Conservation (phyloP, 75 land plant genomes). For the Isoetes taiwanensis region DNA sequence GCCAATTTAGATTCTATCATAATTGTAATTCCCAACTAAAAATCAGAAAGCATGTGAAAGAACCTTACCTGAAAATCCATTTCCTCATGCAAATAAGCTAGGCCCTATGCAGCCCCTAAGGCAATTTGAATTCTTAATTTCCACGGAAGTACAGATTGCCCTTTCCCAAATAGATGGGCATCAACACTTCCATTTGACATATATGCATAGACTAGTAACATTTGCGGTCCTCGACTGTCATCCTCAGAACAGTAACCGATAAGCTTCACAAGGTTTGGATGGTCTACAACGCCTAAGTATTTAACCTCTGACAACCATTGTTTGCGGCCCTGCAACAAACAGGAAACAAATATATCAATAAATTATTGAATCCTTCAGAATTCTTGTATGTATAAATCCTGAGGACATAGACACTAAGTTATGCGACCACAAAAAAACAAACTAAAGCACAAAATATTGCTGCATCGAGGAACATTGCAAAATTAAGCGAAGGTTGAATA, state of each 20-base stretch:
- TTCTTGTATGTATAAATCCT: too few species aligned
- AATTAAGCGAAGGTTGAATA: too few species aligned
- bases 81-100: conserved; percentile 58
- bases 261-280: conserved; percentile 38
- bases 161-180: conserved; percentile 31
- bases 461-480: too few species aligned
- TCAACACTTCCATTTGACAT: conserved; percentile 43
- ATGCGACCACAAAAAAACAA: too few species aligned
- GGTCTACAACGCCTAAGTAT: conserved; percentile 34
- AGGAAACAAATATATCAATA: neutral
- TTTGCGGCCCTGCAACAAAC: conserved; percentile 50
- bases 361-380: too few species aligned
- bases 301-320: conserved; percentile 64
- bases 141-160: conserved; percentile 41
- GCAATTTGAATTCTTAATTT: conserved; percentile 41
- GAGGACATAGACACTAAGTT: too few species aligned
- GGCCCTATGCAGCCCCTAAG: conserved; percentile 50
- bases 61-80: conserved; percentile 70
- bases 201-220: conserved; percentile 35
- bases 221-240: conserved; percentile 9
- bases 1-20: too few species aligned
- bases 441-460: too few species aligned
- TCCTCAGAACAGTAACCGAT: conserved; percentile 46
- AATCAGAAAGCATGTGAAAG: too few species aligned
- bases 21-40: too few species aligned